Evolutionary conservation across 2,329 filamentous ascomycete species (phyloP).

Genomic region (Basipetospora chlamydospora): DNA sequence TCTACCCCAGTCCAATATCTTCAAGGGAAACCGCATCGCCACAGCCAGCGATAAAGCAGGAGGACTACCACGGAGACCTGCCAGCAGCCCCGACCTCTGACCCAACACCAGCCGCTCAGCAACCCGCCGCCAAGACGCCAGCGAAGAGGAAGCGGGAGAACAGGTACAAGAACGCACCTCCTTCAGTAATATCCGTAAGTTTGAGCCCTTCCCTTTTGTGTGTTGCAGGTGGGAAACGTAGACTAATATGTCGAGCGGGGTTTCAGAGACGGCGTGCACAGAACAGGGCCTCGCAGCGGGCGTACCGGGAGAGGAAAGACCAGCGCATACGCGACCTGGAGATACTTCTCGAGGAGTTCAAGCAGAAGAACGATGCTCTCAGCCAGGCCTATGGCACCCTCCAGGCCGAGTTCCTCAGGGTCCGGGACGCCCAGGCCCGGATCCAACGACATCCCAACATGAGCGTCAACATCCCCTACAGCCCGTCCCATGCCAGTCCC

Average conservation of each 20-base stretch:
- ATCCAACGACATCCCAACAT: background rate
- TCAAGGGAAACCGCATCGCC: constrained; percentile 9
- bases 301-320: constrained; percentile 18
- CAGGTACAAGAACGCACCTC: constrained; percentile 36
- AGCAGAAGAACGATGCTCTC: constrained; percentile 36
- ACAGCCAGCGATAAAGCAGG: constrained; percentile 5
- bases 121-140: constrained; percentile 22
- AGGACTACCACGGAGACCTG: background rate
- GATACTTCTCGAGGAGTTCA: constrained; percentile 7
- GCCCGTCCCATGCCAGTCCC: background rate
- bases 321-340: constrained; percentile 10
- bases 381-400: constrained; percentile 37
- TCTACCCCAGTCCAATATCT: constrained; percentile 20
- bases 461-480: background rate
- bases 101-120: constrained; percentile 1
- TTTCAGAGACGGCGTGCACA: constrained; percentile 15
- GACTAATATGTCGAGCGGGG: background rate
- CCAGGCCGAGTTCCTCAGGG: constrained; percentile 20
- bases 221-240: too few relatives aligned
- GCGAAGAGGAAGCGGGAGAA: constrained; percentile 35
- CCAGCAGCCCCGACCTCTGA: background rate
- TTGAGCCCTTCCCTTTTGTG: background rate
- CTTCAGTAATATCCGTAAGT: constrained; percentile 32
- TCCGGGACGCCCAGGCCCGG: background rate
- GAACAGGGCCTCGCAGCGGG: constrained; percentile 18